Conservation (phyloP, 2,329 filamentous ascomycete genomes). For the Sarocladiaceae sp. region DNA sequence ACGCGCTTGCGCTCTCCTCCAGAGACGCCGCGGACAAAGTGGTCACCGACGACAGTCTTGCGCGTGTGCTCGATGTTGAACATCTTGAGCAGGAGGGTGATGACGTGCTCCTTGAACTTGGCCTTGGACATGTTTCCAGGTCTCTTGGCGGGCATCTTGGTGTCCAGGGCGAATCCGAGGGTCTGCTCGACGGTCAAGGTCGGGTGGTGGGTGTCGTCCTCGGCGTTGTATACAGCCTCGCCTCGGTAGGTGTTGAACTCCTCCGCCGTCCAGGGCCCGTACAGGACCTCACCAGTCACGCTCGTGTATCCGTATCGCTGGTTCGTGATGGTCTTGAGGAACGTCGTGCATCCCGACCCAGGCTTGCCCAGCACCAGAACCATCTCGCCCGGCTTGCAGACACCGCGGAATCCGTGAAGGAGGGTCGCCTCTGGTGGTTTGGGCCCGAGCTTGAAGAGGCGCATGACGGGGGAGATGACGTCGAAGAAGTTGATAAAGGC, state of each 20-base stretch:
- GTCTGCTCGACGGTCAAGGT: conserved; percentile 86
- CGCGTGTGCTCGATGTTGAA: conserved; percentile 89
- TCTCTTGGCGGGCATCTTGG: conserved; percentile 75
- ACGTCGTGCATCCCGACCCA: conserved; percentile 65
- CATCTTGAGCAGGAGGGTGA: conserved; percentile 74
- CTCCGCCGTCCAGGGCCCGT: conserved; percentile 65
- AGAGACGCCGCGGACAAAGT: conserved; percentile 72
- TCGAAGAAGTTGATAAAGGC: conserved; percentile 74
- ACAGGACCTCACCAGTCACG: conserved; percentile 63
- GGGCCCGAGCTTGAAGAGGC: conserved; percentile 56
- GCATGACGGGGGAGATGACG: conserved; percentile 57
- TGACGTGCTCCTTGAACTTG: conserved; percentile 71
- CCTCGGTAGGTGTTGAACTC: conserved; percentile 72
- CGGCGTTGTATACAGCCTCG: conserved; percentile 73
- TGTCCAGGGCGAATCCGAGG: conserved; percentile 75
- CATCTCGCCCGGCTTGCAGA: conserved; percentile 81
- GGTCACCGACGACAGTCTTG: conserved; percentile 78
- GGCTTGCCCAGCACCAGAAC: conserved; percentile 74
- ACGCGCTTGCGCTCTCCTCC: conserved; percentile 77
- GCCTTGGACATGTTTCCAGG: conserved; percentile 65
- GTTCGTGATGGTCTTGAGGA: conserved; percentile 62
- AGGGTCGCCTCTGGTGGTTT: conserved; percentile 69
- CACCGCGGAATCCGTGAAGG: conserved; percentile 63
- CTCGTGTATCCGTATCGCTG: conserved; percentile 52
- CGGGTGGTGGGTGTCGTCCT: conserved; percentile 77